Evolutionary conservation across 441 rosid genomes (phyloP), one percentile per base, ranked within the genome.

Genomic region (Daphne laureola): DNA sequence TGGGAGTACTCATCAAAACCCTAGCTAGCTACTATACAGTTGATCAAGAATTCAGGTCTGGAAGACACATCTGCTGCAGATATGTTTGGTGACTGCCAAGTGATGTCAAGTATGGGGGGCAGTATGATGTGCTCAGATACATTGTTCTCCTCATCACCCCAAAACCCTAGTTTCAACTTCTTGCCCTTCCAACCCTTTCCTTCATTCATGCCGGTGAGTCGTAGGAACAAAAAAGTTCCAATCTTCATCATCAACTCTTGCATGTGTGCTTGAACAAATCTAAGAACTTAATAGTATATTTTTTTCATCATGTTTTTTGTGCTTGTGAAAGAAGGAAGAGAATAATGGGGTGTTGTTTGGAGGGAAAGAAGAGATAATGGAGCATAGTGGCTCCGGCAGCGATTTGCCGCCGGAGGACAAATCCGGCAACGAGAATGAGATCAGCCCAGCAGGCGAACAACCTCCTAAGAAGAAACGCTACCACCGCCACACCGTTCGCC

Each of bases 401-500:
- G 96, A 88, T 56, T 31, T 31, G 38, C 93, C 83, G 38, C 64
- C 64, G 5, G 82, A 78, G 53, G 93, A 84, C 31, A 82, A 76
- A 59, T 81, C 87, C 8, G 86, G 81, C 36, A 86, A 79, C 46
- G 96, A 90, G 59, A 73, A 61, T 51, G 89, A 81, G 38, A 74
- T 53, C n/a, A 74, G 60, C 55, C 38, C 38, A 8, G 38, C 38
- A 8, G 38, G 38, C 11, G 78, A 65, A 18, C 78, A 69, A 27
- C 74, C 71, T 46, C 50, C 63, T 3, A 87, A 90, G 80, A 90
- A 82, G 79, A 87, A 90, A 67, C 95, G 92, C 51, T 85, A 87
- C 65, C 95, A 87, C 27, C 69, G 98, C 18, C 98, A 90, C 70
- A 90, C 96, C 58, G 70, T 83, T 58, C 86, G 73, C 43, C 98